Evolutionary conservation across 345 rosid species (phyloP), one percentile per base, ranked within the genome.

Genomic region (Citrus maxima): DNA sequence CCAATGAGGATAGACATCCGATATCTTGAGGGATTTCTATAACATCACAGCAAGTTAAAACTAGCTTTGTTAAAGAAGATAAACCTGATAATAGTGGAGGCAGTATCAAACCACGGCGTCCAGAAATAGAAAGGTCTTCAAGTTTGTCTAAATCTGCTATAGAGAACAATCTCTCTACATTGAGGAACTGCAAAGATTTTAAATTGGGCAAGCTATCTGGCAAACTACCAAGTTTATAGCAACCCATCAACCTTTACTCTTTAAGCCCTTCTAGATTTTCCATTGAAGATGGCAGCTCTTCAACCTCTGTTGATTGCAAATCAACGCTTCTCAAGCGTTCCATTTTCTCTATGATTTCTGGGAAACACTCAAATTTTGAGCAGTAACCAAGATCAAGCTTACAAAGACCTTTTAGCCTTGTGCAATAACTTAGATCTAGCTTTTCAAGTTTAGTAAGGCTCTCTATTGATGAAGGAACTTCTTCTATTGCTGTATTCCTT

Each of bases 361-460:
- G 75, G 21, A 72, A 72, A 30, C 10, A 10, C 64, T 32, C 46
- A 21, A 77, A 18, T 5, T 0, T 70, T 30, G 54, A 40, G 74
- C 84, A 77, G 10, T 37, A 37, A 37, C n/a, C 30, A 22, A 21
- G 13, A 28, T 77, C 62, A 32, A 38, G 68, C 72, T 72, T 72
- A 60, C 19, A 81, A 4, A 69, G 5, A 4, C 21, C 14, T 7
- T 62, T 27, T 18, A 62, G 21, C 3, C 37, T 28, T 25, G 2
- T 62, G 67, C 67, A 61, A 7, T 37, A 37, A 37, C 9, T 37
- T 2, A 37, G 40, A 7, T 25, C 32, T 4, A 12, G 40, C 32
- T 24, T 14, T 24, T 8, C 27, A 3, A 61, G 65, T 3, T 3
- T 3, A 25, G 19, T 4, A 9, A 61, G 18, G 18, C 34, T 9